Evolutionary conservation across 1,284 basidiomycete genomes (phyloP).

Genomic region (Ganoderma meredithae): DNA sequence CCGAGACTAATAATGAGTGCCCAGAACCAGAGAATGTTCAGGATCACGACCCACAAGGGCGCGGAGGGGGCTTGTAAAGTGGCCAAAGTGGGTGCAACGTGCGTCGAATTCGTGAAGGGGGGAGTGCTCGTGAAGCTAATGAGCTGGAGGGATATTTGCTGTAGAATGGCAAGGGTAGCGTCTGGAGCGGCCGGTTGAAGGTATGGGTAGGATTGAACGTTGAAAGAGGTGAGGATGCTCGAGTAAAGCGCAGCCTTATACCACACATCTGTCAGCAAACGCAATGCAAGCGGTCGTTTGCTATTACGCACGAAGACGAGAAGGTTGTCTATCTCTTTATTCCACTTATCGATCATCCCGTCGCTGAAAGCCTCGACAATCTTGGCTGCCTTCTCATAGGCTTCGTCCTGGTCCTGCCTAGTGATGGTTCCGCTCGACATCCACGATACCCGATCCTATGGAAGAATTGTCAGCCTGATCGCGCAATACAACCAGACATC

Average conservation of each 20-base stretch:
- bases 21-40: constrained; percentile 25
- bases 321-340: constrained; percentile 18
- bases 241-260: constrained; percentile 19
- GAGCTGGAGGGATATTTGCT: constrained; percentile 26
- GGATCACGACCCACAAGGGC: constrained; percentile 15
- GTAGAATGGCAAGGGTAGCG: neutral
- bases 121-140: constrained; percentile 18
- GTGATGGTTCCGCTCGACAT: neutral
- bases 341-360: constrained; percentile 8
- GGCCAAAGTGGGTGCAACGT: neutral
- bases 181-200: constrained; percentile 6
- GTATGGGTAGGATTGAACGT: constrained; percentile 13
- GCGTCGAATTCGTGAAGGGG: constrained; percentile 21
- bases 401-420: neutral
- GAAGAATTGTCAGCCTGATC: no score
- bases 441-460: neutral
- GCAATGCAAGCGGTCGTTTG: neutral
- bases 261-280: neutral
- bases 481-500: no score
- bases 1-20: constrained; percentile 31
- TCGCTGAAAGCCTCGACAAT: constrained; percentile 9
- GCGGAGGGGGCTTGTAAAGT: neutral
- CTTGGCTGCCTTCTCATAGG: neutral
- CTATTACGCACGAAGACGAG: constrained; percentile 12
- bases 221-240: constrained; percentile 18